phyloP scores from a whole-genome alignment of 192 early-diverging fungal genomes.

The Phlyctochytrium planicorne region DNA sequence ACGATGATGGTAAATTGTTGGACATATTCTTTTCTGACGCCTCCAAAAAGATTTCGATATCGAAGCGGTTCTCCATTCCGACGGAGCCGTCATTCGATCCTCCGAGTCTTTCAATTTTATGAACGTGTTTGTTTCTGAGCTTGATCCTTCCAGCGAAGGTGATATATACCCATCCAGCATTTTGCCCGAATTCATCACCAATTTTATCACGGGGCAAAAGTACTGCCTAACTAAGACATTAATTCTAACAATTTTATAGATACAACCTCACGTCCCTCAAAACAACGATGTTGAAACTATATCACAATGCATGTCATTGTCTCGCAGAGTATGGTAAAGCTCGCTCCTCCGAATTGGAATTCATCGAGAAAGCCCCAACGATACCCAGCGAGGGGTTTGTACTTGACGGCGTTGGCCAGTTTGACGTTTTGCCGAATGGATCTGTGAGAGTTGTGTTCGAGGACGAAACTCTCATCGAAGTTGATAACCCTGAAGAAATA shows the following conservation, averaged over 20 bases:
- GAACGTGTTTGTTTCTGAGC: neutral
- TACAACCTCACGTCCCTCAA: too few species aligned
- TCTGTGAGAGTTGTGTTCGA: neutral
- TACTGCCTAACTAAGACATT: too few species aligned
- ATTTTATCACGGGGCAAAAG: too few species aligned
- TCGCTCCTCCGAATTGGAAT: too few species aligned
- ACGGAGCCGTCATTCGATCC: neutral
- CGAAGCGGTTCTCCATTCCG: neutral
- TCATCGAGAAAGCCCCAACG: neutral
- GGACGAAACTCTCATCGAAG: neutral
- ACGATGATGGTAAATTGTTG: too few species aligned
- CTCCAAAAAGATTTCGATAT: neutral
- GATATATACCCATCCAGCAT: too few species aligned
- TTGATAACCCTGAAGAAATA: neutral
- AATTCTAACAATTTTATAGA: too few species aligned
- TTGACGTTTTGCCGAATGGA: neutral
- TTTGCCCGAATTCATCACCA: too few species aligned
- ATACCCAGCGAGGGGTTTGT: neutral
- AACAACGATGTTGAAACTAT: neutral
- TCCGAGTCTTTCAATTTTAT: neutral
- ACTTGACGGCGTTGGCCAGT: neutral
- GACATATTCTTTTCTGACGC: too few species aligned
- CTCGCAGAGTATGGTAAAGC: neutral
- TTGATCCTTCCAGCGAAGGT: too few species aligned
- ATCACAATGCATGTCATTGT: neutral